phyloP scores from a whole-genome alignment of 2,329 filamentous ascomycete genomes.

The Trichoderma sp. region DNA sequence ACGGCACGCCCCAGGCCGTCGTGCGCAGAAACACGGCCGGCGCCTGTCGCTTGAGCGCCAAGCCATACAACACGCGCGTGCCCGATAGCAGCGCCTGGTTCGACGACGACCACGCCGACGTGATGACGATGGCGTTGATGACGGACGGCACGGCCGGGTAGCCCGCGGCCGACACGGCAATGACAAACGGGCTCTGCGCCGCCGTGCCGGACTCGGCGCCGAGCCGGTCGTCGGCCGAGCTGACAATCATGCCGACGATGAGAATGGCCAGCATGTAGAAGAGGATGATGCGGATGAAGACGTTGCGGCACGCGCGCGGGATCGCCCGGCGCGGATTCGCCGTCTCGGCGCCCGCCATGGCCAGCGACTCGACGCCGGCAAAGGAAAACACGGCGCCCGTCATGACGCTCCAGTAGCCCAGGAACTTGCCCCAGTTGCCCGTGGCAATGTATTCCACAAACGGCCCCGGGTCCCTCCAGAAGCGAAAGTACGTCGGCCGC shows the following conservation, averaged over 20 bases:
- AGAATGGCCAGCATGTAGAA: conserved; percentile 68
- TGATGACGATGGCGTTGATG: conserved; percentile 76
- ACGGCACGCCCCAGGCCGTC: conserved; percentile 63
- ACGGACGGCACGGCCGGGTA: conserved; percentile 68
- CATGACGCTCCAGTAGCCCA: conserved; percentile 66
- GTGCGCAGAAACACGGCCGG: conserved; percentile 63
- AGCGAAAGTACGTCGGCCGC: conserved; percentile 63
- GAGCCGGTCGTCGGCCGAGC: conserved; percentile 58
- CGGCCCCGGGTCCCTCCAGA: conserved; percentile 69
- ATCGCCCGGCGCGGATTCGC: conserved; percentile 56
- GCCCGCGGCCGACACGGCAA: conserved; percentile 68
- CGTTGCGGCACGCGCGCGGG: conserved; percentile 57
- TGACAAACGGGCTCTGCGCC: conserved; percentile 65
- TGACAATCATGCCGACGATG: conserved; percentile 69
- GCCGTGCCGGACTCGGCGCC: conserved; percentile 48
- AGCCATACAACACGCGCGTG: conserved; percentile 68
- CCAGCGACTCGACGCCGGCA: conserved; percentile 64
- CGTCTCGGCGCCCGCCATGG: conserved; percentile 63
- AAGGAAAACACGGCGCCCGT: conserved; percentile 68
- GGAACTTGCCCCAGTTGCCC: conserved; percentile 62
- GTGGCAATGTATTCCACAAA: conserved; percentile 66
- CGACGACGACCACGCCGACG: conserved; percentile 63
- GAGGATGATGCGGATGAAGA: conserved; percentile 59
- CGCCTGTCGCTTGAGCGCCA: conserved; percentile 67
- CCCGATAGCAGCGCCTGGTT: conserved; percentile 66